Percentiles rank a stretch among this genome's conserved stretches.
These are phyloP conservation scores for Boletus reticuloceps DNA, from an alignment of 768 basidiomycete species.

Conservation along the genomic window DNA sequence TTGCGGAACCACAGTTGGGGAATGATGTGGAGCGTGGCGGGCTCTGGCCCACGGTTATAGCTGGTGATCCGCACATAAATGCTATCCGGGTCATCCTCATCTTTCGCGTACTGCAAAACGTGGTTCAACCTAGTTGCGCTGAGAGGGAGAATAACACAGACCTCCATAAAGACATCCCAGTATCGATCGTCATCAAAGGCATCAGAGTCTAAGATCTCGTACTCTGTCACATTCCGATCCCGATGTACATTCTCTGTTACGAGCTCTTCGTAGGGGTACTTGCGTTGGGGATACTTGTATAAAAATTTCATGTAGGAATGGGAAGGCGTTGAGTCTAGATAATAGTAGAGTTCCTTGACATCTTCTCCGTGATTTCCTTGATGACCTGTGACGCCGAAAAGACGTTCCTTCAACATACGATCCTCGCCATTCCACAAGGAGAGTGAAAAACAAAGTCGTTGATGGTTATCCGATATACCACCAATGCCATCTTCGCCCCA, in stretches of 20 bases:
- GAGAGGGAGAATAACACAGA: conserved; percentile 35
- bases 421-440: conserved; percentile 96
- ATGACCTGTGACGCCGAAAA: conserved; percentile 95
- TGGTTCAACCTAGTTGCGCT: neutral
- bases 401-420: conserved; percentile 91
- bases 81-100: conserved; percentile 85
- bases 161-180: conserved; percentile 99
- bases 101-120: conserved; percentile 84
- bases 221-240: conserved; percentile 84
- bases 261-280: conserved; percentile 92
- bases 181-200: conserved; percentile 90
- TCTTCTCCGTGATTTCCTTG: conserved; percentile 99
- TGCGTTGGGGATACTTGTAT: conserved; percentile 96
- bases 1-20: conserved; percentile 98
- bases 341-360: conserved; percentile 98
- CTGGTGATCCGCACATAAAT: conserved; percentile 91
- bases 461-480: conserved; percentile 96
- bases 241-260: conserved; percentile 82
- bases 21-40: conserved; percentile 89
- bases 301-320: conserved; percentile 99
- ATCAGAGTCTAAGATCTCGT: conserved; percentile 91
- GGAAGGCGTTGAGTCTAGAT: conserved; percentile 96
- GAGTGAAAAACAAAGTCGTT: conserved; percentile 85
- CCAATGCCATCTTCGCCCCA: conserved; percentile 99
- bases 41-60: conserved; percentile 95